Base-by-base conservation (phyloP, 345 rosid species). In the Arabis alpina region DNA sequence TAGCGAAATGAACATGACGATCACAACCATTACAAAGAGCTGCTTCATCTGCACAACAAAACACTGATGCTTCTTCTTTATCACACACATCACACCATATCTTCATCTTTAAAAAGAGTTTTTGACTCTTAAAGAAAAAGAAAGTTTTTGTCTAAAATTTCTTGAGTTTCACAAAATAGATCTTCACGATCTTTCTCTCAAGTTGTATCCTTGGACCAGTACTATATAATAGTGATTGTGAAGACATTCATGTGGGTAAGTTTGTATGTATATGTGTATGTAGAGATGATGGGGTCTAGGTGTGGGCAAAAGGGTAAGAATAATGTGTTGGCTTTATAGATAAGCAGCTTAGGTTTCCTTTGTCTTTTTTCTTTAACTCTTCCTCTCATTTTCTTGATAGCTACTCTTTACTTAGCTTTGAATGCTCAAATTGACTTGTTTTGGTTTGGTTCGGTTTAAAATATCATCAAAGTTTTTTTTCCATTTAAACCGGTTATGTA, bases 31-130 rank as follows among this genome's bases (percentile, higher is more conserved):
- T 73, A 49, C 96, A 90, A 1, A 90, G 90, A 73, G 90, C 85
- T 36, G 96, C 96, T 83, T 87, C 96, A 81, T 89, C 96, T 3
- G 96, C 90, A 4, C 78, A 80, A 49, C 93, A 90, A 52, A 87
- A 85, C 27, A 88, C 81, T 0, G 78, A 63, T 30, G 90, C 93
- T 55, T 86, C 88, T 51, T 74, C 80, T 55, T 74, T 79, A 50
- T 80, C 82, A 65, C 97, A 90, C 28, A 82, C 85, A 59, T 88
- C 90, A 58, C 97, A 90, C 80, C 85, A 68, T 54, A 90, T 85
- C 87, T 90, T 90, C 94, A 90, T 90, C 54, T 15, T 65, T 42
- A 40, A 6, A 5, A 32, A 32, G 1, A 32, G 8, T 53, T 11
- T 6, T 14, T 39, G 4, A n/a, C n/a, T 9, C 7, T 48, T 8